Percentiles rank a stretch among this genome's conserved stretches.
Evolutionary conservation across 108 stramenopile genomes (phyloP).

Genomic region (Conticribra weissflogii): DNA sequence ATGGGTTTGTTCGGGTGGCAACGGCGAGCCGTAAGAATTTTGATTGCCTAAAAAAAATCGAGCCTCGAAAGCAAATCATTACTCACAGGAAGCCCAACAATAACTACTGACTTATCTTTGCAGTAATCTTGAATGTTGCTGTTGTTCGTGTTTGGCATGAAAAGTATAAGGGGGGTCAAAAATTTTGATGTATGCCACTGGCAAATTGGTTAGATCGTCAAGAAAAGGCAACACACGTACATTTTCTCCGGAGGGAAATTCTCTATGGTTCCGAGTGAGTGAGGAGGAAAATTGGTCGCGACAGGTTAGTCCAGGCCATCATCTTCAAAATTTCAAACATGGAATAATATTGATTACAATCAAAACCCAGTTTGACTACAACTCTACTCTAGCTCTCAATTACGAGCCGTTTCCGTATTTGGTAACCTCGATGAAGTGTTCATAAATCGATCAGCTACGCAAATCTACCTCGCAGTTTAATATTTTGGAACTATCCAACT

Average conservation of each 20-base stretch:
- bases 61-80: background rate
- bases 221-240: conserved; percentile 12
- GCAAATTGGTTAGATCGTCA: background rate
- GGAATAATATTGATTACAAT: too few species aligned
- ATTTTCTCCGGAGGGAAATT: conserved; percentile 44
- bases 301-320: too few species aligned
- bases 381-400: too few species aligned
- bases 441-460: too few species aligned
- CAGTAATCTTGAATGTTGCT: conserved; percentile 58
- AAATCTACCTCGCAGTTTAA: too few species aligned
- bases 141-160: background rate
- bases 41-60: background rate
- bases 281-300: background rate
- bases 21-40: too few species aligned
- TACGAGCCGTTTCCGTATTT: too few species aligned
- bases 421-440: too few species aligned
- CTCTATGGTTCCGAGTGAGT: conserved; percentile 1
- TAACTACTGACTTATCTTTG: conserved; percentile 52
- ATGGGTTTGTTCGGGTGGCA: background rate
- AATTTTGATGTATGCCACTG: background rate
- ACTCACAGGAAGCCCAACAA: conserved; percentile 69
- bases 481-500: too few species aligned
- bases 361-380: too few species aligned
- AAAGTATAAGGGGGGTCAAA: background rate
- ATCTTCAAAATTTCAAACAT: too few species aligned